Conservation (phyloP, 192 early-diverging fungal genomes). For the Backusella circina region DNA sequence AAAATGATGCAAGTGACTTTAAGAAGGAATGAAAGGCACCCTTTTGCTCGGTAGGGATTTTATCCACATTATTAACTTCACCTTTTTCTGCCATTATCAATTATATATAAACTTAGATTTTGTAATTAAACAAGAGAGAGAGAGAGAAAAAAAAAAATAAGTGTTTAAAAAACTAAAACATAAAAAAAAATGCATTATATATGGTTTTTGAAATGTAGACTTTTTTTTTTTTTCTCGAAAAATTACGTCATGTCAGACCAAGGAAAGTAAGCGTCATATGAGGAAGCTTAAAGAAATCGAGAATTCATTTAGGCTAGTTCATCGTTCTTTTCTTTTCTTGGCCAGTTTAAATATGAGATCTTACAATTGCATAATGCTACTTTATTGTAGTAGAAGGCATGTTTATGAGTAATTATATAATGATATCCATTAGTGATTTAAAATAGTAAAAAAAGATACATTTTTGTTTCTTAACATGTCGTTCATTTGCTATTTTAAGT, state of each 20-base stretch:
- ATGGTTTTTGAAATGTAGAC: too few species aligned
- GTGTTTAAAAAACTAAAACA: too few species aligned
- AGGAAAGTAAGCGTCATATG: background rate
- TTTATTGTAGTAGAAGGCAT: background rate
- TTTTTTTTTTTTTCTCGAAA: background rate
- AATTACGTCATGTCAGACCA: background rate
- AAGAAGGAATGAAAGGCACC: constrained; percentile 61
- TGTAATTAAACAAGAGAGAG: too few species aligned
- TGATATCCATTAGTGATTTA: background rate
- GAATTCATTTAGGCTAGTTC: background rate
- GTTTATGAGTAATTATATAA: background rate
- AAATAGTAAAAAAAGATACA: too few species aligned
- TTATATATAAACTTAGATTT: too few species aligned
- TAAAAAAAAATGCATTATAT: too few species aligned
- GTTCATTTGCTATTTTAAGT: too few species aligned
- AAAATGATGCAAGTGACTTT: constrained; percentile 62
- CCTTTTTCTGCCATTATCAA: constrained; percentile 1
- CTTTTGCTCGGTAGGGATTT: constrained; percentile 53
- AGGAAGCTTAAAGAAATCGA: background rate
- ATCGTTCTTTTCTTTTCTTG: background rate
- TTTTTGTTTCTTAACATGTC: too few species aligned
- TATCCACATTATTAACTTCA: constrained; percentile 21
- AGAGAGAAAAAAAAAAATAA: too few species aligned
- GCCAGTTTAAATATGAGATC: background rate
- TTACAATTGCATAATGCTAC: background rate